A percentile compares a stretch with the other conserved stretches of the same genome.
These are phyloP conservation scores for Orbilia javanica DNA, from an alignment of 2,329 filamentous ascomycete genomes.

Conservation along the genomic window DNA sequence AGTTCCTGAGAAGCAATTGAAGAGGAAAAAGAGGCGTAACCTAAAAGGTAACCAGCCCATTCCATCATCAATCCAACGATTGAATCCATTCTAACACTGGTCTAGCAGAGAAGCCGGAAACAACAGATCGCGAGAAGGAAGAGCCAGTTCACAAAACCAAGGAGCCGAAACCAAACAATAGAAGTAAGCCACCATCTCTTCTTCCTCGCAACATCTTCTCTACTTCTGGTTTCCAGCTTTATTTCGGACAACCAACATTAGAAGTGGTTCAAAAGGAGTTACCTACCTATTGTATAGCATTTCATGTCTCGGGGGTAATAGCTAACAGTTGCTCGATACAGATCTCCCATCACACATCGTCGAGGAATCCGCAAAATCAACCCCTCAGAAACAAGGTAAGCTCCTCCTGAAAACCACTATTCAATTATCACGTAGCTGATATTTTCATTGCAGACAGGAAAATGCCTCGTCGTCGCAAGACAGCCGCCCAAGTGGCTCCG, in stretches of 20 bases:
- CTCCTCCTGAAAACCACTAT: neutral
- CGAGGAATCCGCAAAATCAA: neutral
- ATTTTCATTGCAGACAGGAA: neutral
- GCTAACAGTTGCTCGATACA: neutral
- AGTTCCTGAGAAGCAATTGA: neutral
- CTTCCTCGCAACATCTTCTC: too few species aligned
- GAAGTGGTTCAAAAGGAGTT: too few species aligned
- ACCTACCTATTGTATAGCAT: too few species aligned
- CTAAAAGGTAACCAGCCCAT: neutral
- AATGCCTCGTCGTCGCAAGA: constrained; percentile 20
- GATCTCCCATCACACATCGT: neutral
- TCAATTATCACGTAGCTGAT: neutral
- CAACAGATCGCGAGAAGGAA: too few species aligned
- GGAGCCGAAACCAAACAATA: neutral
- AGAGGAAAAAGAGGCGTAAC: neutral
- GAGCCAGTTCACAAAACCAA: neutral
- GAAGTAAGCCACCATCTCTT: neutral
- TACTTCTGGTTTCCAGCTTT: too few species aligned
- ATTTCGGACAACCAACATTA: too few species aligned
- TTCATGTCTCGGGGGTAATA: neutral
- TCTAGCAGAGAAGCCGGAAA: neutral
- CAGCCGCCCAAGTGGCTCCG: neutral
- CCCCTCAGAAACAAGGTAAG: neutral
- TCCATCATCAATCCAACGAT: neutral
- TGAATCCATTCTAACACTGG: neutral